Evolutionary conservation across 1,284 basidiomycete species (phyloP).

Genomic region (Cutaneotrichosporon sp.): DNA sequence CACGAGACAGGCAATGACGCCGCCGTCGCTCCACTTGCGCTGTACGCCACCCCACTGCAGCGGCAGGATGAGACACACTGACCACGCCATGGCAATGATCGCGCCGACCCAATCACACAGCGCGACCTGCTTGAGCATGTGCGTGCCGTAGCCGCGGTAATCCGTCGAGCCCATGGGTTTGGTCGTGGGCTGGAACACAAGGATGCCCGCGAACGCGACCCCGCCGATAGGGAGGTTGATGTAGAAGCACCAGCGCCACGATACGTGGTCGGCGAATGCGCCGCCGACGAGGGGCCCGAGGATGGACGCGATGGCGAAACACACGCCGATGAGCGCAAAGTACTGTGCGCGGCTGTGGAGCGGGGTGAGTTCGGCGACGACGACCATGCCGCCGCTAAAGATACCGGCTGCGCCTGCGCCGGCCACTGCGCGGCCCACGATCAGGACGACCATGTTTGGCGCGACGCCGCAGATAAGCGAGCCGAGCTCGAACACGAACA

Average conservation of each 20-base stretch:
- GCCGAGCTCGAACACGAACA: constrained; percentile 53
- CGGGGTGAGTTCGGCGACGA: constrained; percentile 41
- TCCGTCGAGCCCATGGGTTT: constrained; percentile 39
- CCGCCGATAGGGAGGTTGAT: constrained; percentile 45
- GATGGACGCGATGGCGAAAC: constrained; percentile 48
- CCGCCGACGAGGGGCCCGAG: constrained; percentile 50
- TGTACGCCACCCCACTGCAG: constrained; percentile 46
- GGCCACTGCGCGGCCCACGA: constrained; percentile 52
- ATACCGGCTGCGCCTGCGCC: constrained; percentile 54
- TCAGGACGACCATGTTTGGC: constrained; percentile 49
- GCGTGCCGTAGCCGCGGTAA: constrained; percentile 37
- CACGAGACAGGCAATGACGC: constrained; percentile 46
- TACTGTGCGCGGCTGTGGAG: constrained; percentile 39
- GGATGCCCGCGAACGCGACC: constrained; percentile 31
- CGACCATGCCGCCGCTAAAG: constrained; percentile 47
- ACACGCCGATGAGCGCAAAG: constrained; percentile 28
- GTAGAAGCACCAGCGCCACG: constrained; percentile 46
- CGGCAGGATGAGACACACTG: constrained; percentile 34
- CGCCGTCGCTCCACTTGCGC: constrained; percentile 41
- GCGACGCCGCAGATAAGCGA: constrained; percentile 55
- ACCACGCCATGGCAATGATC: constrained; percentile 37
- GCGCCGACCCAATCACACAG: constrained; percentile 45
- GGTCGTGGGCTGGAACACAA: constrained; percentile 26
- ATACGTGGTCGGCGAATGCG: constrained; percentile 49
- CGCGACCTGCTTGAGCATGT: constrained; percentile 34